Percentiles rank a stretch among this genome's conserved stretches.
Evolutionary conservation across 192 early-diverging fungal genomes (phyloP).

Genomic region (Coemansia sp.): DNA sequence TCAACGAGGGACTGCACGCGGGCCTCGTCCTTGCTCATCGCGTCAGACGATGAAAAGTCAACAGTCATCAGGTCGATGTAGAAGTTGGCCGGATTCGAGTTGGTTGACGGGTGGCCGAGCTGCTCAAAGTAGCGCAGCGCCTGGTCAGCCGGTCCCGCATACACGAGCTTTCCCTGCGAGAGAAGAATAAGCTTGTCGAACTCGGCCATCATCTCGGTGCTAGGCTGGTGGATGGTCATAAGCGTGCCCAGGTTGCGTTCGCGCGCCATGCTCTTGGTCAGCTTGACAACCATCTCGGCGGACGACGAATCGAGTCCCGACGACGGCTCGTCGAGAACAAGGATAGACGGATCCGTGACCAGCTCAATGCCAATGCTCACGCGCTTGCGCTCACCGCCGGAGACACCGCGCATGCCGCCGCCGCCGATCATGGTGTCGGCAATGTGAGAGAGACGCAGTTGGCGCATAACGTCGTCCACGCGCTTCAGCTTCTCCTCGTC

Average conservation of each 20-base stretch:
- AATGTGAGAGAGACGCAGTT: slow-evolving; percentile 63
- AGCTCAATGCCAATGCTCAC: slow-evolving; percentile 48
- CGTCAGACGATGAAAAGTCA: slow-evolving; percentile 36
- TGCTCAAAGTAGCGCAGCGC: slow-evolving; percentile 49
- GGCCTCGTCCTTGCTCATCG: slow-evolving; percentile 21
- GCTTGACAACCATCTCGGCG: slow-evolving; percentile 58
- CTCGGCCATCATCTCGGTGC: slow-evolving; percentile 68
- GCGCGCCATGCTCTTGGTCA: slow-evolving; percentile 59
- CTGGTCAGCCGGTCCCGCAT: slow-evolving; percentile 51
- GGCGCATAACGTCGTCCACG: slow-evolving; percentile 62
- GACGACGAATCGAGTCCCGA: slow-evolving; percentile 69
- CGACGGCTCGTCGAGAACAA: slow-evolving; percentile 57
- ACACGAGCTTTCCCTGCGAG: slow-evolving; percentile 62
- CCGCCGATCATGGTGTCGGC: slow-evolving; percentile 56
- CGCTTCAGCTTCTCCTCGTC: slow-evolving; percentile 50
- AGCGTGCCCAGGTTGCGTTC: slow-evolving; percentile 66
- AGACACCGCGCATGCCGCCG: slow-evolving; percentile 43
- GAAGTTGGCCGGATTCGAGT: slow-evolving; percentile 69
- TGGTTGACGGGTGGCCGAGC: slow-evolving; percentile 57
- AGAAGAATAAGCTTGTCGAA: slow-evolving; percentile 79
- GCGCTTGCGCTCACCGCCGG: slow-evolving; percentile 56
- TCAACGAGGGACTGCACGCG: slow-evolving; percentile 36
- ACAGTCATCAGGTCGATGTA: slow-evolving; percentile 60
- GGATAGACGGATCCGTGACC: slow-evolving; percentile 55
- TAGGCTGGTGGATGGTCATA: slow-evolving; percentile 88